Conservation (phyloP, 225 moss, liverwort and hornwort genomes). For the Physcomitrium patens region DNA sequence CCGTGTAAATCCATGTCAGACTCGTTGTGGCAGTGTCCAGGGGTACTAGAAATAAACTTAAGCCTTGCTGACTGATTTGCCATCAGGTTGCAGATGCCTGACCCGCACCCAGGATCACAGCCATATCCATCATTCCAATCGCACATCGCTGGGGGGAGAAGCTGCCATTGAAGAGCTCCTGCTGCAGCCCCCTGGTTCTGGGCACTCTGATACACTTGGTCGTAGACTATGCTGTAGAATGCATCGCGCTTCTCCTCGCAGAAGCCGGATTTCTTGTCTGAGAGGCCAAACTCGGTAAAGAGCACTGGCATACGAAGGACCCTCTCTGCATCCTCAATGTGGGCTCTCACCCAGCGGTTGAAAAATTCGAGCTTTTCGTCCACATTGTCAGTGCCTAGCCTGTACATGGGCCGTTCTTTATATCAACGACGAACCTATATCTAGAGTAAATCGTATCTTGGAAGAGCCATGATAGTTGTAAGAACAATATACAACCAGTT, state of each 20-base stretch:
- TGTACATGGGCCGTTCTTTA: constrained; percentile 19
- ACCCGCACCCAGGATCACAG: constrained; percentile 40
- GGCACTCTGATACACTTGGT: constrained; percentile 46
- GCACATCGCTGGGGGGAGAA: constrained; percentile 54
- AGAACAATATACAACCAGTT: no score
- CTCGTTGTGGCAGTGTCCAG: not conserved
- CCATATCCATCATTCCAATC: constrained; percentile 72
- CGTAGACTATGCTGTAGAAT: constrained; percentile 58
- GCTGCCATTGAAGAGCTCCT: constrained; percentile 71
- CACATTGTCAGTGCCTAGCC: constrained; percentile 53
- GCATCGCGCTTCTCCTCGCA: constrained; percentile 41
- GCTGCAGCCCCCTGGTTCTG: constrained; percentile 56
- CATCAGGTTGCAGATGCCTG: constrained; percentile 36
- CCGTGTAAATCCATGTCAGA: not conserved
- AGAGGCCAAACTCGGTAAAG: constrained; percentile 78
- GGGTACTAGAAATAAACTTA: not conserved
- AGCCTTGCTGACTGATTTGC: constrained; percentile 46
- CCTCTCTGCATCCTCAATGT: constrained; percentile 57
- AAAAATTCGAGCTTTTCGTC: constrained; percentile 63
- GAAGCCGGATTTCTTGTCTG: constrained; percentile 45
- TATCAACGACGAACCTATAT: no score
- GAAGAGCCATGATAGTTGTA: no score
- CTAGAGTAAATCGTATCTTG: no score
- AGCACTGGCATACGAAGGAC: constrained; percentile 63
- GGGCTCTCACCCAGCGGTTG: constrained; percentile 56